Percentiles rank a stretch among this genome's conserved stretches.
These are phyloP conservation scores for Candida namnaoensis DNA, from an alignment of 805 yeast species.

Conservation along the genomic window DNA sequence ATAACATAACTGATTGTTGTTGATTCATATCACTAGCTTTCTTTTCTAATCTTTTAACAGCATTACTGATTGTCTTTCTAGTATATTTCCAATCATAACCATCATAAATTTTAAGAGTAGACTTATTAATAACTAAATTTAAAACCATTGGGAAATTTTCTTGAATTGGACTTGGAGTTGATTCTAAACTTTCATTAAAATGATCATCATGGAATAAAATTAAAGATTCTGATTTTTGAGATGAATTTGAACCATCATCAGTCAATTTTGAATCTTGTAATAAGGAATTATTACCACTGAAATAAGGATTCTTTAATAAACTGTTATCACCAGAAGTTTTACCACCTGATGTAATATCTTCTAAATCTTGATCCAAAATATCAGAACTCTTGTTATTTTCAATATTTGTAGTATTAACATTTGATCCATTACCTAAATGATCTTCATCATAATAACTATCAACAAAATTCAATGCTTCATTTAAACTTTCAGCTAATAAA, in stretches of 20 bases:
- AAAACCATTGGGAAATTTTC: slow-evolving; percentile 9
- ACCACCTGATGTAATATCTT: slow-evolving; percentile 15
- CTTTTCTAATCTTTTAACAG: slow-evolving; percentile 53
- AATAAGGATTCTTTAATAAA: slow-evolving; percentile 10
- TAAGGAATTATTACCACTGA: slow-evolving; percentile 1
- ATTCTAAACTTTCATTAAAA: slow-evolving; percentile 6
- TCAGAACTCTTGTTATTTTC: slow-evolving; percentile 6
- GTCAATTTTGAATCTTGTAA: neutral
- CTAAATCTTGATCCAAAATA: slow-evolving; percentile 21
- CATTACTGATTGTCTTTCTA: slow-evolving; percentile 52
- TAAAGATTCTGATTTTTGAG: slow-evolving; percentile 7
- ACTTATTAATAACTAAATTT: slow-evolving; percentile 24
- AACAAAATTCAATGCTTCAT: slow-evolving; percentile 11
- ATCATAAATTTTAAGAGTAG: slow-evolving; percentile 53
- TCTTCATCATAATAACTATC: slow-evolving; percentile 17
- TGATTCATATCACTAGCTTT: slow-evolving; percentile 24
- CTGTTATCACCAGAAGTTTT: neutral
- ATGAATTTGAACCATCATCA: neutral
- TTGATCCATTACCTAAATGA: slow-evolving; percentile 1
- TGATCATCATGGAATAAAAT: slow-evolving; percentile 17
- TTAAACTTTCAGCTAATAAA: neutral
- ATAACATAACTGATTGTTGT: slow-evolving; percentile 1
- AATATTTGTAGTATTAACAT: neutral
- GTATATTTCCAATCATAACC: slow-evolving; percentile 93
- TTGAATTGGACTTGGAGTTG: neutral